These are phyloP conservation scores for Neurospora sp. DNA, from an alignment of 495 filamentous ascomycete genomes.

Conservation along the genomic window DNA sequence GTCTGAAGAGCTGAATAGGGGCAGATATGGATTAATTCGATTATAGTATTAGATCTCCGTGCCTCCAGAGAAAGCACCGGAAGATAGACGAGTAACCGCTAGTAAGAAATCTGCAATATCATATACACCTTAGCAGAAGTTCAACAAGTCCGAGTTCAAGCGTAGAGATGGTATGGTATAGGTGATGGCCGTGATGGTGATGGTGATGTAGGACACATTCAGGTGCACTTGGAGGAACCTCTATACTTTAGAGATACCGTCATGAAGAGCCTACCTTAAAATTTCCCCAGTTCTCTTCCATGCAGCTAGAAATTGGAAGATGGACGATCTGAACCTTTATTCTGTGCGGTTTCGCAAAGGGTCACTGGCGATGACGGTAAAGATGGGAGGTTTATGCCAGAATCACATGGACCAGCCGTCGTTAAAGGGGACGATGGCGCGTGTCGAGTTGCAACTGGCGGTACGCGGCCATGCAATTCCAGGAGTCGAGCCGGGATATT, in stretches of 20 bases:
- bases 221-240: background rate
- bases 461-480: background rate
- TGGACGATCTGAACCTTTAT: background rate
- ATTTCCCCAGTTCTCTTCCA: background rate
- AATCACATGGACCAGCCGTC: background rate
- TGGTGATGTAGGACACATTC: background rate
- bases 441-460: background rate
- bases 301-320: background rate
- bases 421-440: background rate
- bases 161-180: background rate
- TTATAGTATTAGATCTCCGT: background rate
- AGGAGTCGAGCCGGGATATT: background rate
- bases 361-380: background rate
- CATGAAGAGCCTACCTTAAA: background rate
- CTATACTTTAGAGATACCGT: background rate
- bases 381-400: conserved; percentile 8
- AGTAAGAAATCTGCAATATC: background rate
- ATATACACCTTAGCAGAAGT: background rate
- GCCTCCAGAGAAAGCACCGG: background rate
- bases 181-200: too few species aligned
- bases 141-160: background rate
- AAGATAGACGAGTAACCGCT: background rate
- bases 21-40: background rate
- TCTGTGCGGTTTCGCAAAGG: background rate
- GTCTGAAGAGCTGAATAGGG: background rate